Evolutionary conservation across 202 grass and related monocot species (phyloP).

Genomic region (Saccharum hybrid): DNA sequence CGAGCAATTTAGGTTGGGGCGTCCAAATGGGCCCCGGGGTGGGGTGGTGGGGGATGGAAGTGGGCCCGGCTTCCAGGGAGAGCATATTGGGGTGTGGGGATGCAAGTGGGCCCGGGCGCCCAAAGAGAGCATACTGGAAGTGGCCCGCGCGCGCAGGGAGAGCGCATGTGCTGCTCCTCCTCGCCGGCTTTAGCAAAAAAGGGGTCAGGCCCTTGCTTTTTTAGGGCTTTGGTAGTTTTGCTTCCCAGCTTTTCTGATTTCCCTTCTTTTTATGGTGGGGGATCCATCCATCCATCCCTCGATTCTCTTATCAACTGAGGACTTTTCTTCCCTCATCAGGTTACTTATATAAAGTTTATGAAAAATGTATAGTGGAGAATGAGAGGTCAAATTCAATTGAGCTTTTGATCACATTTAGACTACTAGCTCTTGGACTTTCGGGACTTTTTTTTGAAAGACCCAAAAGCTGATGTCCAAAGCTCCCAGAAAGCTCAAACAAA

Average conservation of each 20-base stretch:
- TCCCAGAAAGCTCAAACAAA: too few species aligned
- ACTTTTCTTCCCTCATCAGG: background rate
- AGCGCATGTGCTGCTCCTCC: constrained; percentile 15
- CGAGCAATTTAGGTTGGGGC: background rate
- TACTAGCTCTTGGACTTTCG: too few species aligned
- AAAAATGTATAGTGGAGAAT: background rate
- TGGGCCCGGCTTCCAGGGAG: too few species aligned
- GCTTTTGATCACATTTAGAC: too few species aligned
- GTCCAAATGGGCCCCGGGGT: background rate
- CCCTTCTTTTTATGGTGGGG: constrained; percentile 14
- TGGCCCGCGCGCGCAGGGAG: constrained; percentile 10
- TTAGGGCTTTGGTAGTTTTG: constrained; percentile 33
- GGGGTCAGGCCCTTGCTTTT: background rate
- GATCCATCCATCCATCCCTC: background rate
- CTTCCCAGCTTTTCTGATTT: background rate
- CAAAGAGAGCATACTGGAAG: background rate
- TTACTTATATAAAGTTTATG: background rate
- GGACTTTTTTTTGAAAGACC: too few species aligned
- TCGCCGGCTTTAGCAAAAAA: constrained; percentile 17
- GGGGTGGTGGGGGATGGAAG: background rate
- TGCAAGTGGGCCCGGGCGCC: background rate
- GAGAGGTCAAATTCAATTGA: too few species aligned
- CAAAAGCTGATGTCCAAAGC: too few species aligned
- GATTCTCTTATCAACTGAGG: too few species aligned
- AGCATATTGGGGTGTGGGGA: constrained; percentile 34